Evolutionary conservation across 164 flowering plant genomes (phyloP).

Genomic region (Vitis cinerea): DNA sequence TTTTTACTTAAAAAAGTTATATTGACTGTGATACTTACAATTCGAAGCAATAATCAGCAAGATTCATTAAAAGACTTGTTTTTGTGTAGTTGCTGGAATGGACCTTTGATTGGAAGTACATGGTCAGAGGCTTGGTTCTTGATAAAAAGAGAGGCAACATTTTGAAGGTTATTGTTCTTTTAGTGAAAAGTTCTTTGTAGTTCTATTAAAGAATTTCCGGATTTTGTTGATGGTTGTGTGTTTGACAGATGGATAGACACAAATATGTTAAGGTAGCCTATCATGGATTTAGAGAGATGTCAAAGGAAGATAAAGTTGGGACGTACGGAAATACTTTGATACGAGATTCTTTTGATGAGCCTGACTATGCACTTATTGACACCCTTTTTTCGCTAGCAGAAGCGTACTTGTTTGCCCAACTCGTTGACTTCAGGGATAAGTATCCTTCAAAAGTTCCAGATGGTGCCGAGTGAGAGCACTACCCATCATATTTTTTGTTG

Average conservation of each 20-base stretch:
- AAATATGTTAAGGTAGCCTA: conserved; percentile 98
- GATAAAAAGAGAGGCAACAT: conserved; percentile 98
- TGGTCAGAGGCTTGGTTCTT: conserved; percentile 97
- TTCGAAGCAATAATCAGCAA: conserved; percentile 1
- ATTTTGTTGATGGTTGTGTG: background rate
- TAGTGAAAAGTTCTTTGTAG: no score
- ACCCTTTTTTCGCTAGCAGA: conserved; percentile 96
- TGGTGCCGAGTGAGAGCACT: conserved; percentile 58
- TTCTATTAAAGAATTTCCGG: no score
- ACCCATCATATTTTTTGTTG: background rate
- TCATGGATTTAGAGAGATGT: conserved; percentile 88
- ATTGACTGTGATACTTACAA: background rate
- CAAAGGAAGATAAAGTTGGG: conserved; percentile 90
- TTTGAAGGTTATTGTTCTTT: conserved; percentile 60
- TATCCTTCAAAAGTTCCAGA: conserved; percentile 70
- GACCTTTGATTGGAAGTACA: conserved; percentile 95
- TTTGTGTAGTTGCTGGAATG: conserved; percentile 72
- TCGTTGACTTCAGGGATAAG: conserved; percentile 85
- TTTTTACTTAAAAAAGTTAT: background rate
- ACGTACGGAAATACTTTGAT: conserved; percentile 80
- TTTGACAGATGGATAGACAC: conserved; percentile 90
- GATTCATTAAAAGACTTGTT: conserved; percentile 5
- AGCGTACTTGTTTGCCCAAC: conserved; percentile 93
- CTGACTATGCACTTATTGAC: conserved; percentile 96
- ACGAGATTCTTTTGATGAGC: conserved; percentile 96